Conservation (phyloP, 257 asterid species). For the Nicotiana tomentosiformis region DNA sequence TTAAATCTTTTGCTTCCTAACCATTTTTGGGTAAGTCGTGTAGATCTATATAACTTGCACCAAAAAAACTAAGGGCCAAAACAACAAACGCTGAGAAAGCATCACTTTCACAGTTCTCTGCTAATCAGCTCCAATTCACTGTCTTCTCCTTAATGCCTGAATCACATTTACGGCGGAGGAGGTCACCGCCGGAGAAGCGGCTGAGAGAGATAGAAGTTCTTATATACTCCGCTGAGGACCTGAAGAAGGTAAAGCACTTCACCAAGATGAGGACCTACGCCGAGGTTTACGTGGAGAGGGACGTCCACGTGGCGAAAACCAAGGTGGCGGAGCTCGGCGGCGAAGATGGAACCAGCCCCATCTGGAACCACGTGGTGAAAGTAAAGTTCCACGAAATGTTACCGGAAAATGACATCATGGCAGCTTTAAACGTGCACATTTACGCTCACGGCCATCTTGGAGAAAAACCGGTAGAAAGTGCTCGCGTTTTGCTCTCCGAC, state of each 20-base stretch:
- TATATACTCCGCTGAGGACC: slow-evolving; percentile 33
- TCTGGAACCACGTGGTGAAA: slow-evolving; percentile 44
- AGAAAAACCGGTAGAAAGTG: slow-evolving; percentile 42
- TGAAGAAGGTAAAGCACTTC: slow-evolving; percentile 47
- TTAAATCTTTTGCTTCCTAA: background rate
- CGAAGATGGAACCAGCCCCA: slow-evolving; percentile 22
- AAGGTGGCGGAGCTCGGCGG: slow-evolving; percentile 27
- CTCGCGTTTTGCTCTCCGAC: slow-evolving; percentile 37
- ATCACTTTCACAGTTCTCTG: background rate
- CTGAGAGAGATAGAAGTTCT: slow-evolving; percentile 37
- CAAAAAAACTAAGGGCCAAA: background rate
- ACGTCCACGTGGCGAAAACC: slow-evolving; percentile 37
- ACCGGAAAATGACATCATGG: slow-evolving; percentile 34
- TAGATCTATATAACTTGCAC: background rate
- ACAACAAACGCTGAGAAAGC: background rate
- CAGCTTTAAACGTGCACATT: slow-evolving; percentile 41
- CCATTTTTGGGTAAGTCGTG: background rate
- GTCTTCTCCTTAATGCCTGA: slow-evolving; percentile 11
- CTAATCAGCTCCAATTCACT: background rate
- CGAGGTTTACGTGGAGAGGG: slow-evolving; percentile 29
- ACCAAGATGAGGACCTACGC: slow-evolving; percentile 40
- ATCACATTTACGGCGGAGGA: slow-evolving; percentile 10
- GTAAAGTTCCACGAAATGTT: slow-evolving; percentile 27
- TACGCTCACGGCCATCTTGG: slow-evolving; percentile 39
- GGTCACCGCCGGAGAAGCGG: slow-evolving; percentile 9